A percentile compares a stretch with the other conserved stretches of the same genome.
phyloP scores from a whole-genome alignment of 495 filamentous ascomycete genomes.

The Neurospora terricola region DNA sequence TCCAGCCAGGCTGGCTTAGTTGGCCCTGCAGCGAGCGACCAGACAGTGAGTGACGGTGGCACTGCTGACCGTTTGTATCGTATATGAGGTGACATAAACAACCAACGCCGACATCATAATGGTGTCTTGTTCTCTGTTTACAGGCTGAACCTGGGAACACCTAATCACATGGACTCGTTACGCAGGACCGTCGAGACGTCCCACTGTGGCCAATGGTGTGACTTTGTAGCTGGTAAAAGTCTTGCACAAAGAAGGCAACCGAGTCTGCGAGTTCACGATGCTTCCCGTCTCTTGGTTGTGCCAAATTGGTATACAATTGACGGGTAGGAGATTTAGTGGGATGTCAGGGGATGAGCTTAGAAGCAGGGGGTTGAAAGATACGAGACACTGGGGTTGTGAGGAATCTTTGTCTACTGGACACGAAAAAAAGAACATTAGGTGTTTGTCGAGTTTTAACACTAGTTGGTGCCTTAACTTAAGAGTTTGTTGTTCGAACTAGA shows the following conservation, averaged over 20 bases:
- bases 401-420: not conserved
- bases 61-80: not conserved
- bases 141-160: not conserved
- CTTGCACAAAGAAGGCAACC: not conserved
- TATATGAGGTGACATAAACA: not conserved
- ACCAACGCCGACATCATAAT: not conserved
- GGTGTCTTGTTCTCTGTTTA: not conserved
- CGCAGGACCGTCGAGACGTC: not conserved
- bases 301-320: not conserved
- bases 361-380: not conserved
- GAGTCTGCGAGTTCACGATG: not conserved
- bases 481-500: not conserved
- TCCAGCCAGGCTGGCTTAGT: not conserved
- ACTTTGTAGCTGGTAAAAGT: not conserved
- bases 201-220: not conserved
- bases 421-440: not conserved
- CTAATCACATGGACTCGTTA: not conserved
- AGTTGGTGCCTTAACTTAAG: not conserved
- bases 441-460: not conserved
- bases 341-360: not conserved
- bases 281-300: not conserved
- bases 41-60: not conserved
- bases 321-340: not conserved
- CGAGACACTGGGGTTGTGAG: not conserved
- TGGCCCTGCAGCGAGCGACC: not conserved